These are phyloP conservation scores for Porphyra umbilicalis DNA, from an alignment of 31 red algal genomes.

Conservation along the genomic window DNA sequence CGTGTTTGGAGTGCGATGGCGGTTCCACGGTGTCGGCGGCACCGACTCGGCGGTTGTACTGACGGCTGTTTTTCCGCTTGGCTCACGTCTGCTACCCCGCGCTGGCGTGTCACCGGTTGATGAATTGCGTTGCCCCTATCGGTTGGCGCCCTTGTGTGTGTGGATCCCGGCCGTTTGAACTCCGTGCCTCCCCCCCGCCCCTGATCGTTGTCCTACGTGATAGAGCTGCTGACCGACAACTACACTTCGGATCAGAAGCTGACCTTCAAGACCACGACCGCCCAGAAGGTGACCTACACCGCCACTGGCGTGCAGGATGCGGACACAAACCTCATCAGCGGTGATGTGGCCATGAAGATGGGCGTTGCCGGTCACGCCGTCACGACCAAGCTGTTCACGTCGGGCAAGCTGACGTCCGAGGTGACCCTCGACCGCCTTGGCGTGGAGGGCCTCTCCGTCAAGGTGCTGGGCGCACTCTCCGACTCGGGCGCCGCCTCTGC, in stretches of 20 bases:
- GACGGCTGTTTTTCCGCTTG: background rate
- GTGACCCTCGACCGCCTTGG: conserved; percentile 61
- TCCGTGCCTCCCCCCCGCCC: background rate
- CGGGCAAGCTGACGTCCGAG: conserved; percentile 65
- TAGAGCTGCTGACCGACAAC: conserved; percentile 78
- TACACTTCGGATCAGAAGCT: conserved; percentile 78
- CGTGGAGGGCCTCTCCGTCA: conserved; percentile 62
- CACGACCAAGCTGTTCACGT: conserved; percentile 73
- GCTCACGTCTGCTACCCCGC: background rate
- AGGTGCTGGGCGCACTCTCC: conserved; percentile 25
- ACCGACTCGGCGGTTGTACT: background rate
- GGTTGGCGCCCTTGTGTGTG: background rate
- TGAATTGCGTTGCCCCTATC: too few species aligned
- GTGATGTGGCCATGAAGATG: conserved; percentile 70
- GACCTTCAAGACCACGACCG: conserved; percentile 60
- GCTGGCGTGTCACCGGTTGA: background rate
- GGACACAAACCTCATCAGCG: conserved; percentile 29
- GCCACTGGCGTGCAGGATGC: conserved; percentile 33
- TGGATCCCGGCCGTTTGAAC: background rate
- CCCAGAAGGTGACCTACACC: conserved; percentile 61
- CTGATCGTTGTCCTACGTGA: background rate
- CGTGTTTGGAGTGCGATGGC: too few species aligned
- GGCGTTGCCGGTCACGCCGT: conserved; percentile 40
- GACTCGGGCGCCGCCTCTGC: conserved; percentile 28
- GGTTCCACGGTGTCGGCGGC: background rate